A percentile compares a stretch with the other conserved stretches of the same genome.
These are phyloP conservation scores for Pyrenochaeta sp. DNA, from an alignment of 2,329 filamentous ascomycete genomes.

Conservation along the genomic window DNA sequence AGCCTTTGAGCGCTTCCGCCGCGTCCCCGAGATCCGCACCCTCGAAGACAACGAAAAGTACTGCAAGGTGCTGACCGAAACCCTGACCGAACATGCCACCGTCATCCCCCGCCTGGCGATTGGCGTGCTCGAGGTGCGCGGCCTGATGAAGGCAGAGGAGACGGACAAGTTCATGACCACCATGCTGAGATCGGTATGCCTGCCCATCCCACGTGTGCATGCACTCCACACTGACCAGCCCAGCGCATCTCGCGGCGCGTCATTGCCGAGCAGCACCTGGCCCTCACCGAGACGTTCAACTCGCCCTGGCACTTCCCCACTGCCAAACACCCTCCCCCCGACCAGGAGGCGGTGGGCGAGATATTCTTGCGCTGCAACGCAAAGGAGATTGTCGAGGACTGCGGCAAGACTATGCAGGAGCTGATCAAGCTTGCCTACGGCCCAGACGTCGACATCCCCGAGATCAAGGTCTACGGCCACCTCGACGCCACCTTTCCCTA, in stretches of 20 bases:
- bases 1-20: conserved; percentile 91
- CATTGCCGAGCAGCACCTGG: conserved; percentile 96
- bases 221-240: conserved; percentile 1
- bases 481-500: conserved; percentile 93
- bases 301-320: conserved; percentile 89
- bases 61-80: conserved; percentile 81
- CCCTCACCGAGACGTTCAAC: conserved; percentile 92
- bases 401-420: conserved; percentile 77
- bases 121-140: conserved; percentile 90
- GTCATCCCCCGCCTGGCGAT: conserved; percentile 95
- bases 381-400: conserved; percentile 85
- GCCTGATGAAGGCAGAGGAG: conserved; percentile 79
- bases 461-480: conserved; percentile 85
- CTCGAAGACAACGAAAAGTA: conserved; percentile 90
- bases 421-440: conserved; percentile 81
- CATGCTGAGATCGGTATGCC: conserved; percentile 82
- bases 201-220: not conserved
- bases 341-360: conserved; percentile 89
- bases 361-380: conserved; percentile 94
- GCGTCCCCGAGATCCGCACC: conserved; percentile 81
- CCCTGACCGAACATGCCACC: conserved; percentile 84
- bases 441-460: conserved; percentile 74
- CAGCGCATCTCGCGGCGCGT: conserved; percentile 93
- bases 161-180: conserved; percentile 97
- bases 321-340: conserved; percentile 65